Evolutionary conservation across 768 basidiomycete species (phyloP), one percentile per base, ranked within the genome.

Genomic region (Phanerochaete sordida): DNA sequence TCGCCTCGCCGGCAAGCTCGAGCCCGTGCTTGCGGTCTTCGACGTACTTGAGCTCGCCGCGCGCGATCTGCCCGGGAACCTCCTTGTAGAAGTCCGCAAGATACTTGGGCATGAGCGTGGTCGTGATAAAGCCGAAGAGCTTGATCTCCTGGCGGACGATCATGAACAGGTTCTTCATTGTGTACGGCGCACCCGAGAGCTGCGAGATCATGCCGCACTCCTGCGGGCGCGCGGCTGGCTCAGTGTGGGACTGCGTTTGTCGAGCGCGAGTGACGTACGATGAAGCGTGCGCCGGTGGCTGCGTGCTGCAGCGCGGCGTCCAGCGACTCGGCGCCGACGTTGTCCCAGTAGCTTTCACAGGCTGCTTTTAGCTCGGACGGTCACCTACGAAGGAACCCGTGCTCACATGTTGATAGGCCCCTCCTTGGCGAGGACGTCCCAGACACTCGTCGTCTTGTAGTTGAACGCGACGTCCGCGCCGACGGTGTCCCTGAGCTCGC

Each of bases 401-500:
- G 64, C 67, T 54, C 70, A 84, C 74, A 85, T 71, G 65, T 86
- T 75, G 47, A 87, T 77, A 0, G 80, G 82, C 2, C 86, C 87
- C 63, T 89, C 79, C 59, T 77, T 77, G 60, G 68, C 67, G 37
- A 92, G 72, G 2, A 87, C 74, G 13, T 85, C 81, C 0, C 65
- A 65, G 0, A 81, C 83, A 48, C 75, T 73, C 0, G 75, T 75
- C 0, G 79, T 88, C 77, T 91, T 88, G 73, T 88, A 90, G 70
- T 91, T 89, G 75, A 89, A 90, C 0, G 79, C 84, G 6, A 86
- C 79, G 64, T 91, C 88, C 0, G 84, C 82, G 0, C 87, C 89
- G n/a, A 88, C 64, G 2, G 78, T 77, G 50, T 78, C 78, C 71
- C 87, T 53, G 66, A 81, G 87, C 4, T 75, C 69, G 7, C n/a